These are phyloP conservation scores for Sporothrix luriei DNA, from an alignment of 2,329 filamentous ascomycete species.

Conservation along the genomic window DNA sequence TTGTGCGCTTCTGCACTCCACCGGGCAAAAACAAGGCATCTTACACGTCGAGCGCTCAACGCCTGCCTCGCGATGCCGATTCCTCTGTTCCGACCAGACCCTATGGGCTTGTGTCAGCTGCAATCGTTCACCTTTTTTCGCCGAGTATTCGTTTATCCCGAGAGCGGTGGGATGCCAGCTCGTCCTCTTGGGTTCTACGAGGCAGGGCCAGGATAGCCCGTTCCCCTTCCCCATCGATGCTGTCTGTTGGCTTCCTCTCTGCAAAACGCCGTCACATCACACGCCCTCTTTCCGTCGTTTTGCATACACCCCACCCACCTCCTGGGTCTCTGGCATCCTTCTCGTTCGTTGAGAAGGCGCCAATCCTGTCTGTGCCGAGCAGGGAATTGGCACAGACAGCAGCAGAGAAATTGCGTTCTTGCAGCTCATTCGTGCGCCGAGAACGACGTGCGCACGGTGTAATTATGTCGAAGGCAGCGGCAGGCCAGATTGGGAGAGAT, in stretches of 20 bases:
- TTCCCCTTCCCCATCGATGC: not conserved
- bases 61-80: not conserved
- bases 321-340: slow-evolving; percentile 11
- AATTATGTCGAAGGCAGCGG: not conserved
- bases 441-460: not conserved
- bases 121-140: not conserved
- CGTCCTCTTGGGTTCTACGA: not conserved
- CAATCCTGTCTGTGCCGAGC: slow-evolving; percentile 14
- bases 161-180: slow-evolving; percentile 12
- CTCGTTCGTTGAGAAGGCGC: slow-evolving; percentile 11
- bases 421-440: slow-evolving; percentile 20
- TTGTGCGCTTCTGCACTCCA: not conserved
- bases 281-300: not conserved
- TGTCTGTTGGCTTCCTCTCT: not conserved
- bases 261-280: not conserved
- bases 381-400: slow-evolving; percentile 18
- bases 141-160: not conserved
- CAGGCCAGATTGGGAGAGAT: slow-evolving; percentile 8
- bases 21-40: not conserved
- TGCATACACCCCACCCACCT: slow-evolving; percentile 7
- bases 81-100: not conserved
- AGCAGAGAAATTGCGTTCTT: slow-evolving; percentile 8
- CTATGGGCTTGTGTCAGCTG: not conserved
- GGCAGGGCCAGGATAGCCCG: not conserved
- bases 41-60: not conserved